Evolutionary conservation across 257 asterid species (phyloP).

Genomic region (Phtheirospermum japonicum): DNA sequence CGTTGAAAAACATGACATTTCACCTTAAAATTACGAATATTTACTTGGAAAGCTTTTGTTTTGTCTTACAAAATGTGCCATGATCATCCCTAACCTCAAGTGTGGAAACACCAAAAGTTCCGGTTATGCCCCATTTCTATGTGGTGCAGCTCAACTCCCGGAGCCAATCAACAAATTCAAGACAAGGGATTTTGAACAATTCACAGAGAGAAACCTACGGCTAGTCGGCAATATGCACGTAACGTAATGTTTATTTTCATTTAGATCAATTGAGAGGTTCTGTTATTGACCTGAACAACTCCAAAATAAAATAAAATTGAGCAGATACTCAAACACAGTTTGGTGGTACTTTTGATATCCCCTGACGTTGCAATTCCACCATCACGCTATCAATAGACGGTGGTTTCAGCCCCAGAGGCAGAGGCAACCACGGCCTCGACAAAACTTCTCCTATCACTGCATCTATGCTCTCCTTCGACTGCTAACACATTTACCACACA

Average conservation of each 20-base stretch:
- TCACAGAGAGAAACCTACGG: background rate
- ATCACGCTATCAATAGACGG: constrained; percentile 70
- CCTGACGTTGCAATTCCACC: constrained; percentile 77
- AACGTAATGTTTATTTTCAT: constrained; percentile 15
- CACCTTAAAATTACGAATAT: no score
- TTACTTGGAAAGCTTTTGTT: no score
- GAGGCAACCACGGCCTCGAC: constrained; percentile 91
- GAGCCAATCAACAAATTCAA: background rate
- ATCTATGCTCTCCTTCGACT: constrained; percentile 88
- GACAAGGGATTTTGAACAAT: constrained; percentile 10
- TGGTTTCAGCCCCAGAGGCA: constrained; percentile 86
- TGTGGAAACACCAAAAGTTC: no score
- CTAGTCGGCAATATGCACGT: constrained; percentile 20
- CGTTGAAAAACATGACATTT: no score
- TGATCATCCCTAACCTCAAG: no score
- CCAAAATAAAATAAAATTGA: background rate
- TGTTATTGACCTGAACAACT: constrained; percentile 11
- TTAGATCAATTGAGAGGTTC: constrained; percentile 23
- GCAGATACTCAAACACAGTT: constrained; percentile 37
- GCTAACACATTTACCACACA: background rate
- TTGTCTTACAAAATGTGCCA: no score
- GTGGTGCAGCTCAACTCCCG: no score
- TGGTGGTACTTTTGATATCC: constrained; percentile 77
- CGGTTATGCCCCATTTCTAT: no score
- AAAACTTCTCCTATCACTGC: constrained; percentile 83